Conservation (phyloP, 148 eudicot genomes). For the Rhododendron mucronatum region DNA sequence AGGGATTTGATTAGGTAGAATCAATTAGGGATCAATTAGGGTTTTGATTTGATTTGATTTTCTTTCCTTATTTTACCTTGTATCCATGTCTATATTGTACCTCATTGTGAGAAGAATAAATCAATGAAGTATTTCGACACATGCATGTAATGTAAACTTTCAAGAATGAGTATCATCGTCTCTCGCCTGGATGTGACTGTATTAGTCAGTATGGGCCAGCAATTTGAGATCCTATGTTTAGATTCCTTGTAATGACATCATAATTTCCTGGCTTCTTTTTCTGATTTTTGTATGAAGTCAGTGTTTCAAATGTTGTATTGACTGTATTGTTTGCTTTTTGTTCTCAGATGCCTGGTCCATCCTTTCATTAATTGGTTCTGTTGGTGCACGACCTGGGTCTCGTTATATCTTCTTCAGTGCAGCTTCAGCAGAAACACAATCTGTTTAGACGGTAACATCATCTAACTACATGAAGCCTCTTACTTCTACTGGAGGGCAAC, state of each 20-base stretch:
- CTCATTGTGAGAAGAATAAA: too few species aligned
- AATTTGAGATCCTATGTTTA: background rate
- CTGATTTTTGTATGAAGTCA: background rate
- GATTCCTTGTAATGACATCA: background rate
- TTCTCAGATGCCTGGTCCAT: slow-evolving; percentile 19
- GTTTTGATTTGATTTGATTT: too few species aligned
- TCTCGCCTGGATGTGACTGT: background rate
- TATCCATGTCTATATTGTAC: too few species aligned
- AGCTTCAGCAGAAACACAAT: slow-evolving; percentile 44
- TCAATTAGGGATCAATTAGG: too few species aligned
- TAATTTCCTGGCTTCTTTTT: background rate
- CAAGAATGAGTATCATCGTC: background rate
- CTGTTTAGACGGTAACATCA: slow-evolving; percentile 33
- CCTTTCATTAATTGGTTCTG: slow-evolving; percentile 42
- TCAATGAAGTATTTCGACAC: too few species aligned
- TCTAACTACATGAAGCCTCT: slow-evolving; percentile 49
- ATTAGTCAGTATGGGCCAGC: background rate
- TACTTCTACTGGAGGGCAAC: slow-evolving; percentile 36
- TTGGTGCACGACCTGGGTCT: slow-evolving; percentile 33
- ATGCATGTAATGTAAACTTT: background rate
- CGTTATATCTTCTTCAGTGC: slow-evolving; percentile 48
- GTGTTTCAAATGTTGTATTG: background rate
- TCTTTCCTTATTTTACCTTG: too few species aligned
- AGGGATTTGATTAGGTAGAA: too few species aligned
- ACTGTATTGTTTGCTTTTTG: background rate